Percentiles rank a stretch among this genome's conserved stretches.
These are phyloP conservation scores for Calonectria fujianensis DNA, from an alignment of 2,329 filamentous ascomycete genomes.

Conservation along the genomic window DNA sequence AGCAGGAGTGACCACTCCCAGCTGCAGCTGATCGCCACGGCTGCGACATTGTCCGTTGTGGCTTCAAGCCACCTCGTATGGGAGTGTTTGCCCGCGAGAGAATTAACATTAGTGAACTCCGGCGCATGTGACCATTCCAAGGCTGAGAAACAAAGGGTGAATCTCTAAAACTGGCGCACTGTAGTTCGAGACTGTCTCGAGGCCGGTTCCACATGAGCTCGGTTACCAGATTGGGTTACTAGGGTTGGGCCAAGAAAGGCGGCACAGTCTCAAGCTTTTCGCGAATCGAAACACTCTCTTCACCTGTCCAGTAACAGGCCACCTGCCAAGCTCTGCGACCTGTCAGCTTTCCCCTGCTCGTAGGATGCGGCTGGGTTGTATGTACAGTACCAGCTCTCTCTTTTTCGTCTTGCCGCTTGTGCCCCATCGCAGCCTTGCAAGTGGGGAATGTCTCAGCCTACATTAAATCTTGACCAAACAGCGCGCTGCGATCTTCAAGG, in stretches of 20 bases:
- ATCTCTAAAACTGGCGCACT: not conserved
- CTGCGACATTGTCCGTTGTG: not conserved
- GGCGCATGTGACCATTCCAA: not conserved
- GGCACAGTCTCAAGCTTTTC: not conserved
- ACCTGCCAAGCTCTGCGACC: not conserved
- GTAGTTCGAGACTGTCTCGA: not conserved
- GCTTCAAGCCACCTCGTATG: not conserved
- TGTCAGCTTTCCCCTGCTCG: not conserved
- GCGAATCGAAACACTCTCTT: not conserved
- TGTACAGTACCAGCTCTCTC: not conserved
- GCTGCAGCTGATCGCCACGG: not conserved
- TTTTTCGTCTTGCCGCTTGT: not conserved
- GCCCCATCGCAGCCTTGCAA: not conserved
- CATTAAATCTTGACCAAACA: not conserved
- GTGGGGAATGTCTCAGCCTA: constrained; percentile 10
- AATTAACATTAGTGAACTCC: not conserved
- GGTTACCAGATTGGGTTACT: not conserved
- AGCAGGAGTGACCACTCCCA: not conserved
- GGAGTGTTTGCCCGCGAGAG: not conserved
- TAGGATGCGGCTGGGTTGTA: not conserved
- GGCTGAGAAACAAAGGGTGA: not conserved
- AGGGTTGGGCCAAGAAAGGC: not conserved
- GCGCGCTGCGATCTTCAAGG: not conserved
- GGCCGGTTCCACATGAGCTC: not conserved
- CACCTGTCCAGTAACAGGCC: not conserved